Conservation (phyloP, 495 filamentous ascomycete genomes). For the Lasiosphaeris hirsuta region DNA sequence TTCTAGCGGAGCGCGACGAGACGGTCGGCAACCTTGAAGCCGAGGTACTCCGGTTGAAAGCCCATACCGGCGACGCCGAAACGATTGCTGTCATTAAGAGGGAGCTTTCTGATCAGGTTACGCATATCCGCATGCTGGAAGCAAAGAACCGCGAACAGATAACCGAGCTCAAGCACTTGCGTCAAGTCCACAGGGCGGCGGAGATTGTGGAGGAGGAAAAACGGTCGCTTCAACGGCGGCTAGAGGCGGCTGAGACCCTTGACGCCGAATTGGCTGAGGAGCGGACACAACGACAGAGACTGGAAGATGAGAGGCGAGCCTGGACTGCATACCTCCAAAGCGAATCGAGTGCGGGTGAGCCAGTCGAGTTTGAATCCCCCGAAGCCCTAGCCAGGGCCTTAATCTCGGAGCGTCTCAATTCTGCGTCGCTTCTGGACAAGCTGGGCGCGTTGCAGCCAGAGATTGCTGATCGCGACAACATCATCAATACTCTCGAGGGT, state of each 20-base stretch:
- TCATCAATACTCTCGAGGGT: slow-evolving; percentile 66
- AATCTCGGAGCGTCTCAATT: slow-evolving; percentile 76
- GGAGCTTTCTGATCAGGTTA: slow-evolving; percentile 82
- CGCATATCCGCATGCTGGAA: slow-evolving; percentile 82
- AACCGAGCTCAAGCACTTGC: slow-evolving; percentile 74
- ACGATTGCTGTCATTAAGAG: slow-evolving; percentile 76
- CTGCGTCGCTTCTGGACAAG: slow-evolving; percentile 69
- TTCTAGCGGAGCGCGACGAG: slow-evolving; percentile 62
- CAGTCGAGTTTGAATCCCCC: slow-evolving; percentile 77
- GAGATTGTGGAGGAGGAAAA: slow-evolving; percentile 98
- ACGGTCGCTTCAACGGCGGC: slow-evolving; percentile 68
- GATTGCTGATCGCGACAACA: slow-evolving; percentile 72
- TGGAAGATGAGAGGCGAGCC: slow-evolving; percentile 82
- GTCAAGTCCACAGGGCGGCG: slow-evolving; percentile 75
- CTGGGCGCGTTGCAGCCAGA: slow-evolving; percentile 78
- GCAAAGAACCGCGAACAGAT: slow-evolving; percentile 72
- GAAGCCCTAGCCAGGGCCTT: slow-evolving; percentile 84
- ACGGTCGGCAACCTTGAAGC: slow-evolving; percentile 72
- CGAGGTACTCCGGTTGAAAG: slow-evolving; percentile 76
- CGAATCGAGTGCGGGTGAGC: slow-evolving; percentile 49
- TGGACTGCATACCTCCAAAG: slow-evolving; percentile 86
- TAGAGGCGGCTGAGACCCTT: slow-evolving; percentile 71
- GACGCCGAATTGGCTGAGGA: slow-evolving; percentile 73
- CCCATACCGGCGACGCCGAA: slow-evolving; percentile 80
- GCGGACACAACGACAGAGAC: slow-evolving; percentile 73